These are phyloP conservation scores for Gynostemma pentaphyllum DNA, from an alignment of 306 rosid species.

Conservation along the genomic window DNA sequence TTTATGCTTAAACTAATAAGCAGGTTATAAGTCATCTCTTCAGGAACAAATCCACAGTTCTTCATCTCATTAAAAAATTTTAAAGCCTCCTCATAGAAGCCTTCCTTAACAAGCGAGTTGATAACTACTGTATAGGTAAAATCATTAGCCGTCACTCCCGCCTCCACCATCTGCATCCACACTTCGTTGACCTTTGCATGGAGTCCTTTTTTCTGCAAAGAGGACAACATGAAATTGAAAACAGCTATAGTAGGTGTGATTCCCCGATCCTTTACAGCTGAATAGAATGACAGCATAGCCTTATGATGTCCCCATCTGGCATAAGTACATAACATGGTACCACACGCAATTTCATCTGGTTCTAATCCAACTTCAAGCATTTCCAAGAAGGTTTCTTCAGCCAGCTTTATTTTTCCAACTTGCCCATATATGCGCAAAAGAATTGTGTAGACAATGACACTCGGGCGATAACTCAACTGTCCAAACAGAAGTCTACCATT, in stretches of 20 bases:
- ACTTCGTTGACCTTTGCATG: constrained; percentile 48
- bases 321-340: constrained; percentile 89
- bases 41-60: constrained; percentile 50
- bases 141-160: constrained; percentile 39
- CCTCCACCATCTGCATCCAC: constrained; percentile 63
- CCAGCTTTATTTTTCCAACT: constrained; percentile 73
- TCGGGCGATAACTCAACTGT: constrained; percentile 83
- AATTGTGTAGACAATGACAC: constrained; percentile 77
- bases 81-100: constrained; percentile 51
- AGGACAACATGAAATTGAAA: constrained; percentile 87
- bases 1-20: constrained; percentile 57
- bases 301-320: constrained; percentile 94
- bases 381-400: constrained; percentile 88
- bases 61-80: constrained; percentile 48
- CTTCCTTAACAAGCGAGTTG: constrained; percentile 52
- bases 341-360: constrained; percentile 90
- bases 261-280: constrained; percentile 67
- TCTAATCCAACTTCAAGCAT: constrained; percentile 85
- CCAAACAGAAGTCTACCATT: constrained; percentile 46
- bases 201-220: constrained; percentile 86
- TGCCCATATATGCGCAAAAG: constrained; percentile 75
- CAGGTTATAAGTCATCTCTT: constrained; percentile 66
- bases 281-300: constrained; percentile 79
- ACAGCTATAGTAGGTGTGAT: constrained; percentile 49
- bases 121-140: constrained; percentile 69